phyloP scores from a whole-genome alignment of 1,284 basidiomycete genomes.

The Melanopsichium pennsylvanicum region DNA sequence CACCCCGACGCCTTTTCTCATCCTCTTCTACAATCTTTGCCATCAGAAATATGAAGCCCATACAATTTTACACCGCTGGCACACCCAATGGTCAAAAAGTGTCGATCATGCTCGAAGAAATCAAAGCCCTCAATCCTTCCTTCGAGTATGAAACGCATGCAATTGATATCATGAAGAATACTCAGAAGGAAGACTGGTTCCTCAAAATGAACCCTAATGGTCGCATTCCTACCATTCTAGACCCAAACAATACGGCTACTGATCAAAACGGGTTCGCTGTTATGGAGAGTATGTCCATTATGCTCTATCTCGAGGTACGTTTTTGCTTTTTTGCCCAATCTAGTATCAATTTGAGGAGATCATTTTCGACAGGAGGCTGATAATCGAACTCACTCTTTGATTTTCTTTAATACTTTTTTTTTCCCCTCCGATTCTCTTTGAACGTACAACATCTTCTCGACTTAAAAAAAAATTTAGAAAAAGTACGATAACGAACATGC shows the following conservation, averaged over 20 bases:
- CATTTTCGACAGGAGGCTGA: too few species aligned
- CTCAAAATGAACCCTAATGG: constrained; percentile 63
- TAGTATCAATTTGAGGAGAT: too few species aligned
- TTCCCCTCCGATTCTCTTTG: too few species aligned
- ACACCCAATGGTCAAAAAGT: constrained; percentile 86
- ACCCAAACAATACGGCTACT: constrained; percentile 45
- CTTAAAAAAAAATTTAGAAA: too few species aligned
- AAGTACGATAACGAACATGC: constrained; percentile 50
- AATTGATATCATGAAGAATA: constrained; percentile 81
- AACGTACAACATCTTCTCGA: too few species aligned
- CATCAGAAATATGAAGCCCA: constrained; percentile 54
- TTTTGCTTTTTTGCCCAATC: not conserved
- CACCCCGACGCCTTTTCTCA: too few species aligned
- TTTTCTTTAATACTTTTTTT: not conserved
- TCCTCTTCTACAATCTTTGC: too few species aligned
- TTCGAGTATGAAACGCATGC: constrained; percentile 69
- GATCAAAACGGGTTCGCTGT: constrained; percentile 37
- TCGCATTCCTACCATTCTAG: constrained; percentile 52
- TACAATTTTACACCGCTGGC: constrained; percentile 48
- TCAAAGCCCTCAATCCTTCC: constrained; percentile 66
- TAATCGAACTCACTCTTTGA: too few species aligned
- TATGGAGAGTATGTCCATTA: constrained; percentile 47
- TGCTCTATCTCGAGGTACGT: constrained; percentile 50
- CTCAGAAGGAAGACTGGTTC: constrained; percentile 55
- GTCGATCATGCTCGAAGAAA: constrained; percentile 89